Conservation (phyloP, 768 basidiomycete genomes). For the Amanita thiersii region DNA sequence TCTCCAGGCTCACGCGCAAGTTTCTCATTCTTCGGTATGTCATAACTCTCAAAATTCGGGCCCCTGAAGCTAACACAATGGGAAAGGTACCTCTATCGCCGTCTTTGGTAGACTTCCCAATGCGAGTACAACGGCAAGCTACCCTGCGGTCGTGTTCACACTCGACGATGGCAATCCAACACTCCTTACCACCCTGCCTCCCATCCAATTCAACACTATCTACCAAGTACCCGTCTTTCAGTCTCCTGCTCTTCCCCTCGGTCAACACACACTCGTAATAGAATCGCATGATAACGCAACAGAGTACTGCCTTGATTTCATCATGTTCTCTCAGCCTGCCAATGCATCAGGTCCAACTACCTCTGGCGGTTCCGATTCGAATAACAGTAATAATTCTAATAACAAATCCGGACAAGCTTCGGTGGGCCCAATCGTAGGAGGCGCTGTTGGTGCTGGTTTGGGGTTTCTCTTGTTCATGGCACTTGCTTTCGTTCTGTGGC, state of each 20-base stretch:
- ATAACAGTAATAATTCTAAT: too few relatives aligned
- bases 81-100: background rate
- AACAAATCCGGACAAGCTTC: too few relatives aligned
- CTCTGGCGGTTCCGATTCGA: too few relatives aligned
- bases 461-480: too few relatives aligned
- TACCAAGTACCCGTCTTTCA: constrained; percentile 1
- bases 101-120: constrained; percentile 1
- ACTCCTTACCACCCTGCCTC: background rate
- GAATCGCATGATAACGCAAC: background rate
- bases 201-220: background rate
- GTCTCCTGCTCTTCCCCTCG: background rate
- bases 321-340: background rate
- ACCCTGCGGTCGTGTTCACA: background rate
- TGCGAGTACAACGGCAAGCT: background rate
- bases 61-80: too few relatives aligned
- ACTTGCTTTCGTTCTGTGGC: too few relatives aligned
- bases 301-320: background rate
- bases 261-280: background rate
- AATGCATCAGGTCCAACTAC: background rate
- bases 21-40: background rate
- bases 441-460: too few relatives aligned
- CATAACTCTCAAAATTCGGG: too few relatives aligned
- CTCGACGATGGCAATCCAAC: background rate
- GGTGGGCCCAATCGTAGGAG: too few relatives aligned
- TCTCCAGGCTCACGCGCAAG: background rate